A percentile compares a stretch with the other conserved stretches of the same genome.
These are phyloP conservation scores for Aphanomyces astaci DNA, from an alignment of 352 stramenopile genomes.

Conservation along the genomic window DNA sequence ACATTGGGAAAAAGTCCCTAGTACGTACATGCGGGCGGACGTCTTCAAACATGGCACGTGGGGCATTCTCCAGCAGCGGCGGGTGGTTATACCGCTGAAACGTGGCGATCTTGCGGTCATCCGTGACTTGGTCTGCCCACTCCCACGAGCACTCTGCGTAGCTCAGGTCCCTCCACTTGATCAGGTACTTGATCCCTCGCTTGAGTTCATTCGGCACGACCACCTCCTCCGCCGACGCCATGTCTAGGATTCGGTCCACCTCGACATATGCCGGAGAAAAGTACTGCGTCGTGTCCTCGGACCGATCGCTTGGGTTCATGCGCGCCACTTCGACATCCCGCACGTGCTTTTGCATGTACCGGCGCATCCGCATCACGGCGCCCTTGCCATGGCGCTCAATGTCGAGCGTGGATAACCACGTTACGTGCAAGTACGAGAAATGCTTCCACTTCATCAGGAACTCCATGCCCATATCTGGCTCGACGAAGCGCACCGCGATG, in stretches of 20 bases:
- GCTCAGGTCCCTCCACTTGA: constrained; percentile 87
- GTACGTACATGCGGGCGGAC: constrained; percentile 35
- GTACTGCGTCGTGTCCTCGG: constrained; percentile 59
- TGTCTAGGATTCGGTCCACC: constrained; percentile 70
- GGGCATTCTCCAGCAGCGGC: constrained; percentile 73
- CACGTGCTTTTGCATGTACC: constrained; percentile 83
- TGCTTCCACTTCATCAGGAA: constrained; percentile 99
- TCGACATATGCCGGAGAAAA: constrained; percentile 80
- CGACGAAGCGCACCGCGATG: constrained; percentile 80
- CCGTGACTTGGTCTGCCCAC: constrained; percentile 82
- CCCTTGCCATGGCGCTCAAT: constrained; percentile 85
- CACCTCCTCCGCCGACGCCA: constrained; percentile 68
- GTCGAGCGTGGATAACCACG: constrained; percentile 93
- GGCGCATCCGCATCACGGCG: constrained; percentile 73
- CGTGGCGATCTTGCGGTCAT: constrained; percentile 84
- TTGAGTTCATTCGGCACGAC: constrained; percentile 48
- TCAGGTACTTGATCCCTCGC: constrained; percentile 83
- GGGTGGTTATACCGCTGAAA: constrained; percentile 83
- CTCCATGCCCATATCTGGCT: constrained; percentile 72
- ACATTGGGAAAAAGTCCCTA: too few relatives aligned
- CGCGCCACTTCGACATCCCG: constrained; percentile 64
- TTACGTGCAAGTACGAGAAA: constrained; percentile 95
- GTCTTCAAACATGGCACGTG: constrained; percentile 75
- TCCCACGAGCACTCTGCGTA: constrained; percentile 88
- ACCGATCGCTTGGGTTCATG: constrained; percentile 21